Evolutionary conservation across 495 filamentous ascomycete genomes (phyloP).

Genomic region (Hyaloscypha hepaticicola): DNA sequence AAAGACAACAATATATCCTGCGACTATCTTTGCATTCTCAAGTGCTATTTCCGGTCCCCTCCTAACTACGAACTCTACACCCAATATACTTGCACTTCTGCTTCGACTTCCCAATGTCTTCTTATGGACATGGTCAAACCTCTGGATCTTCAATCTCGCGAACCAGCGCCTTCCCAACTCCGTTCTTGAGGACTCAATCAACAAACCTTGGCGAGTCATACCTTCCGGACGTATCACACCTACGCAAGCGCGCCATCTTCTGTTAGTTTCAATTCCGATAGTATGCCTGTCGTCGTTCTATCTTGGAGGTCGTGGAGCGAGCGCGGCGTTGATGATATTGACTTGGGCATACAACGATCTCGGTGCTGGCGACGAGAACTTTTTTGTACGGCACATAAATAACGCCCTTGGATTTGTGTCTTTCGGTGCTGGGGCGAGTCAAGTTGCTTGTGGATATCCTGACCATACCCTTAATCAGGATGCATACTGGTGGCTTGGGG

Average conservation of each 20-base stretch:
- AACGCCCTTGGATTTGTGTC: slow-evolving; percentile 42
- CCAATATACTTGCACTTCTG: slow-evolving; percentile 17
- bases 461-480: not conserved
- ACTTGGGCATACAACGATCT: slow-evolving; percentile 58
- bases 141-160: slow-evolving; percentile 44
- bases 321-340: slow-evolving; percentile 38
- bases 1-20: slow-evolving; percentile 41
- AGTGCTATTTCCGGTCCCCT: slow-evolving; percentile 33
- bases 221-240: slow-evolving; percentile 41
- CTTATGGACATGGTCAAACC: slow-evolving; percentile 35
- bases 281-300: slow-evolving; percentile 33
- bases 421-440: slow-evolving; percentile 37
- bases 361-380: slow-evolving; percentile 42
- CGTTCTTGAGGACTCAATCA: slow-evolving; percentile 50
- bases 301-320: slow-evolving; percentile 40
- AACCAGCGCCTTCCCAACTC: slow-evolving; percentile 51
- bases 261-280: slow-evolving; percentile 41
- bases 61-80: slow-evolving; percentile 9
- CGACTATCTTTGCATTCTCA: slow-evolving; percentile 34
- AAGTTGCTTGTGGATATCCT: slow-evolving; percentile 21
- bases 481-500: slow-evolving; percentile 9
- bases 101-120: slow-evolving; percentile 30
- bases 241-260: slow-evolving; percentile 35
- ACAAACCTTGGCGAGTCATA: slow-evolving; percentile 61
- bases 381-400: slow-evolving; percentile 43